Conservation (phyloP, 2,329 filamentous ascomycete genomes). For the Aspergillus neoniger region DNA sequence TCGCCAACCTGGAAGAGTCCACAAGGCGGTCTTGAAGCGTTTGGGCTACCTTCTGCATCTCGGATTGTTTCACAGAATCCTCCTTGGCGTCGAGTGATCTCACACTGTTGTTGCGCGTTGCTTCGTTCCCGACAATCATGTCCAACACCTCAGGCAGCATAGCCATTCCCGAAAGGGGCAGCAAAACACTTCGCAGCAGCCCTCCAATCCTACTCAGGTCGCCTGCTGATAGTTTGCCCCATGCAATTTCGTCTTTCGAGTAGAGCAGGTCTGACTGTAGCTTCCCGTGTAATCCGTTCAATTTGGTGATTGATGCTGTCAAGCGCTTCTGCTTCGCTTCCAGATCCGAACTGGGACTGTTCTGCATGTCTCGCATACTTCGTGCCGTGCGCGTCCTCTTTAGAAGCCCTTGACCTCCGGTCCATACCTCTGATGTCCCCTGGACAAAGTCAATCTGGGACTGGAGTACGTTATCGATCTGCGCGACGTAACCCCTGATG, state of each 20-base stretch:
- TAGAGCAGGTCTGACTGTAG: constrained; percentile 66
- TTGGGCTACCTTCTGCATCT: constrained; percentile 28
- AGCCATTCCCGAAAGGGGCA: constrained; percentile 67
- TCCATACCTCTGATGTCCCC: constrained; percentile 17
- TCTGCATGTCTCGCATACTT: constrained; percentile 13
- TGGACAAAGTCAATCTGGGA: constrained; percentile 65
- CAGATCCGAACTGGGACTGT: constrained; percentile 13
- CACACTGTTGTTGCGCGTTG: constrained; percentile 12
- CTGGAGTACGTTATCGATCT: constrained; percentile 57
- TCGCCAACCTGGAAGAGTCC: constrained; percentile 61
- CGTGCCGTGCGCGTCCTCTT: constrained; percentile 22
- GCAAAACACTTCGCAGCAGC: constrained; percentile 61
- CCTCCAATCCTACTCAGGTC: constrained; percentile 63
- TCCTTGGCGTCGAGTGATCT: constrained; percentile 13
- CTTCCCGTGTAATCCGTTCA: constrained; percentile 64
- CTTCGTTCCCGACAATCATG: constrained; percentile 30
- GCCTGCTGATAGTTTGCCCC: constrained; percentile 66
- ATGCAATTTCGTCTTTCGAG: constrained; percentile 71
- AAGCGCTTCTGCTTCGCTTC: constrained; percentile 27
- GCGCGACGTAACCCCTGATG: constrained; percentile 54
- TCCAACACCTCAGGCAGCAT: constrained; percentile 70
- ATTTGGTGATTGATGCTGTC: constrained; percentile 38
- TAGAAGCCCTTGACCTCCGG: constrained; percentile 17
- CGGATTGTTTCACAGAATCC: constrained; percentile 16
- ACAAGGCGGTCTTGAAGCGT: constrained; percentile 49